phyloP scores from a whole-genome alignment of 1,284 basidiomycete species.

The Marasmius fiardii region DNA sequence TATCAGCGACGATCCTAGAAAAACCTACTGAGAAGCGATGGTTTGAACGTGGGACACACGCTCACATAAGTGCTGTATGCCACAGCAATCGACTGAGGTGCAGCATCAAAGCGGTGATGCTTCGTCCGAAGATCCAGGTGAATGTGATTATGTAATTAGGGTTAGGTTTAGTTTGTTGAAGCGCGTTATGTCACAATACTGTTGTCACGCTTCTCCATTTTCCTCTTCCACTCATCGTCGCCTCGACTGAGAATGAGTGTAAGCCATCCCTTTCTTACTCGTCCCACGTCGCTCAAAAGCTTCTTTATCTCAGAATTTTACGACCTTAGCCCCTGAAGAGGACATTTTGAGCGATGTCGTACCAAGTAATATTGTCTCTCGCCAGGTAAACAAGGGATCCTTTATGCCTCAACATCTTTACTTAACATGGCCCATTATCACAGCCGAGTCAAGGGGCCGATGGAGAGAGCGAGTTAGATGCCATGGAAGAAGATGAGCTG shows the following conservation, averaged over 20 bases:
- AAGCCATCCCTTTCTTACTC: neutral
- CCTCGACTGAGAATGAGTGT: constrained; percentile 7
- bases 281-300: neutral
- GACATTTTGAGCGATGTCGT: constrained; percentile 80
- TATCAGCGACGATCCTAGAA: no score
- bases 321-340: constrained; percentile 42
- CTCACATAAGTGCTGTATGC: no score
- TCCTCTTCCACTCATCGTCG: neutral
- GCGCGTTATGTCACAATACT: neutral
- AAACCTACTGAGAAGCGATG: no score
- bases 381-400: constrained; percentile 49
- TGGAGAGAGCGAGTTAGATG: constrained; percentile 64
- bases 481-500: constrained; percentile 62
- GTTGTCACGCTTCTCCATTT: neutral
- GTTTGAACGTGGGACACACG: no score
- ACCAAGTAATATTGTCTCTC: constrained; percentile 79
- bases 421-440: neutral
- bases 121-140: neutral
- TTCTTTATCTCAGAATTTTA: constrained; percentile 6
- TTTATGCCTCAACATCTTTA: neutral
- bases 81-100: no score
- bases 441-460: constrained; percentile 70
- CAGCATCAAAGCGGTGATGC: neutral
- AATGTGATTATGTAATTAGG: no score
- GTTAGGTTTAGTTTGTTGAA: neutral